phyloP scores from a whole-genome alignment of 805 yeast genomes.

The Cyberlindnera sargentensis region DNA sequence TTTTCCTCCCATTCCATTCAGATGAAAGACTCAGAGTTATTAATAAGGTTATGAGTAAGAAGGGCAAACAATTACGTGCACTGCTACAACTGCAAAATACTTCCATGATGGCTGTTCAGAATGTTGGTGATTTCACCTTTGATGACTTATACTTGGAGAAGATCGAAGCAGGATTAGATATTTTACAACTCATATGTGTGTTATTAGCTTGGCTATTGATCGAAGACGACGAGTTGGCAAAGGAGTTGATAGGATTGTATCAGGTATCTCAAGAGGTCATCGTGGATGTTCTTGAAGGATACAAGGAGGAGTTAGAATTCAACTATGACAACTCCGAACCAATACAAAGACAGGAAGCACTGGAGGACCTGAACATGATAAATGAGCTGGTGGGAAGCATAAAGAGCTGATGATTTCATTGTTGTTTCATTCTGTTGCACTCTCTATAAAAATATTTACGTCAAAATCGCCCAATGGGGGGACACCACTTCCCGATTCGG shows the following conservation, averaged over 20 bases:
- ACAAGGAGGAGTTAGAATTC: constrained; percentile 9
- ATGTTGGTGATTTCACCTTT: constrained; percentile 5
- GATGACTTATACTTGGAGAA: constrained; percentile 14
- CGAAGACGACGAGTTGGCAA: constrained; percentile 14
- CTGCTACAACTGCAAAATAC: constrained; percentile 3
- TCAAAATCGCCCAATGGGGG: too few relatives aligned
- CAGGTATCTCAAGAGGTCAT: constrained; percentile 1
- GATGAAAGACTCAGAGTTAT: constrained; percentile 19
- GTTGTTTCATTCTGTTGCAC: too few relatives aligned
- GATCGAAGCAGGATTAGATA: constrained; percentile 14
- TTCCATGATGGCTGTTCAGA: not conserved
- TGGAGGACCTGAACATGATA: constrained; percentile 5
- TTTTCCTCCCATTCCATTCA: constrained; percentile 16
- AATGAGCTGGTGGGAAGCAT: constrained; percentile 6
- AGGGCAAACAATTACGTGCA: constrained; percentile 8
- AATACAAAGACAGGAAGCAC: constrained; percentile 1
- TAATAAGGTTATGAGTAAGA: constrained; percentile 12
- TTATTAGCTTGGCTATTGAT: constrained; percentile 15
- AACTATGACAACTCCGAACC: constrained; percentile 5
- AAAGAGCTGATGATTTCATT: too few relatives aligned
- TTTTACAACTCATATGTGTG: constrained; percentile 12
- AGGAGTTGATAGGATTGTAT: constrained; percentile 2
- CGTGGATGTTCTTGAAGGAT: constrained; percentile 5
- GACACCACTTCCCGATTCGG: too few relatives aligned
- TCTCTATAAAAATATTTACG: too few relatives aligned